phyloP scores from a whole-genome alignment of 108 stramenopile species.

The Pseudonitzschia multistriata region DNA sequence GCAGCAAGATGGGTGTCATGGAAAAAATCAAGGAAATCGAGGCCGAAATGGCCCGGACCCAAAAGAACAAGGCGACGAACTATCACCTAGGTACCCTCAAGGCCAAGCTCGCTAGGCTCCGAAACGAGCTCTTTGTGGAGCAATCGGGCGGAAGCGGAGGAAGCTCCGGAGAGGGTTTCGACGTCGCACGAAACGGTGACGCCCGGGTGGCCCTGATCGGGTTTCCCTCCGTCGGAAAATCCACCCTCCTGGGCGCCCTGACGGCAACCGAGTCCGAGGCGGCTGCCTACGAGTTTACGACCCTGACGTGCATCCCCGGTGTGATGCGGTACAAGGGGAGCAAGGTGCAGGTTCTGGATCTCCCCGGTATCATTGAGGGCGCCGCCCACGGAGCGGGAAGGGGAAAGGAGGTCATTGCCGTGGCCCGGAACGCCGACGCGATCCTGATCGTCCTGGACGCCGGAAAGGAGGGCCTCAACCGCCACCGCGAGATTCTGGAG shows the following conservation, averaged over 20 bases:
- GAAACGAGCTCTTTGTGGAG: conserved; percentile 90
- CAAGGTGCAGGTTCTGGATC: conserved; percentile 96
- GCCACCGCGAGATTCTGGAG: conserved; percentile 96
- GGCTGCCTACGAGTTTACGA: conserved; percentile 93
- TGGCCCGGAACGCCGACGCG: conserved; percentile 93
- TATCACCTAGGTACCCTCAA: conserved; percentile 95
- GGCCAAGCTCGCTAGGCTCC: conserved; percentile 95
- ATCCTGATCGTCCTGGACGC: conserved; percentile 98
- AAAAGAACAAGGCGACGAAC: conserved; percentile 87
- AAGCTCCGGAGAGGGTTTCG: conserved; percentile 85
- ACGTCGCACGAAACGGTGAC: conserved; percentile 92
- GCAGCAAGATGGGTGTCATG: conserved; percentile 50
- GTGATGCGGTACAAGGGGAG: conserved; percentile 82
- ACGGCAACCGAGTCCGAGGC: conserved; percentile 94
- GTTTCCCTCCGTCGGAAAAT: conserved; percentile 92
- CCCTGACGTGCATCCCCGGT: conserved; percentile 98
- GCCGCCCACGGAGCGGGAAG: conserved; percentile 98
- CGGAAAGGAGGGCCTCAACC: conserved; percentile 94
- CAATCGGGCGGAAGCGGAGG: conserved; percentile 83
- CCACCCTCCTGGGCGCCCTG: conserved; percentile 82
- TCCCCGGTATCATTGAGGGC: conserved; percentile 99
- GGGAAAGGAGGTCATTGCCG: conserved; percentile 98
- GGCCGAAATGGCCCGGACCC: conserved; percentile 78
- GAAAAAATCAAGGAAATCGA: conserved; percentile 92
- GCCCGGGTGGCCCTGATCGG: conserved; percentile 98